Evolutionary conservation across 805 yeast species (phyloP).

Genomic region (Wickerhamomyces alni): DNA sequence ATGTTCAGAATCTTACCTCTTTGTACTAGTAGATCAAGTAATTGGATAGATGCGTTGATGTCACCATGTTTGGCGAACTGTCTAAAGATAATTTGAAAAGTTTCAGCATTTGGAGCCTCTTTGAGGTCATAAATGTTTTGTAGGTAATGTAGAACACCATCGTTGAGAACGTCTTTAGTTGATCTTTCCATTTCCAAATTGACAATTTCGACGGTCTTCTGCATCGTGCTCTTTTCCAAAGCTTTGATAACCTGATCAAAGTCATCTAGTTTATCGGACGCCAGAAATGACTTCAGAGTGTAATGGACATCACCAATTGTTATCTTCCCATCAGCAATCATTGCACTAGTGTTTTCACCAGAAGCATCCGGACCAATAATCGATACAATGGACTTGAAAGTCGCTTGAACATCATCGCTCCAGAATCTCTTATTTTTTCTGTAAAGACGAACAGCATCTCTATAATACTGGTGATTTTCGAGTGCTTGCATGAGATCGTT

Average conservation of each 20-base stretch:
- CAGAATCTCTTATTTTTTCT: neutral
- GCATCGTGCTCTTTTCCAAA: neutral
- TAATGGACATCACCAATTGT: neutral
- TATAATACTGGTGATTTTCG: neutral
- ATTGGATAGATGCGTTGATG: constrained; percentile 10
- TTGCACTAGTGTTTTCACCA: too few species aligned
- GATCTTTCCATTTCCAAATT: neutral
- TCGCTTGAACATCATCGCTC: neutral
- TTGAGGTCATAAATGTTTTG: neutral
- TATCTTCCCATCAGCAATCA: neutral
- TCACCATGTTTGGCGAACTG: constrained; percentile 18
- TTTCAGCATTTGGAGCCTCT: constrained; percentile 7
- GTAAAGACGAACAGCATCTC: neutral
- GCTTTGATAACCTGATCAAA: neutral
- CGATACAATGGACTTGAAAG: too few species aligned
- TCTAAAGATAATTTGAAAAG: constrained; percentile 12
- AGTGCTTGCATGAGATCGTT: neutral
- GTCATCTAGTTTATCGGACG: neutral
- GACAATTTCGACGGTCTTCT: neutral
- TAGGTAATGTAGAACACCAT: neutral
- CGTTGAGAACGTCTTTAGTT: neutral
- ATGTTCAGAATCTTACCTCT: constrained; percentile 3
- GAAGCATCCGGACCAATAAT: too few species aligned
- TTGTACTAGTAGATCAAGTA: constrained; percentile 11
- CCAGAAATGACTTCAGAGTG: neutral